Conservation (phyloP, 2,329 filamentous ascomycete genomes). For the Aspergillus nomiae region DNA sequence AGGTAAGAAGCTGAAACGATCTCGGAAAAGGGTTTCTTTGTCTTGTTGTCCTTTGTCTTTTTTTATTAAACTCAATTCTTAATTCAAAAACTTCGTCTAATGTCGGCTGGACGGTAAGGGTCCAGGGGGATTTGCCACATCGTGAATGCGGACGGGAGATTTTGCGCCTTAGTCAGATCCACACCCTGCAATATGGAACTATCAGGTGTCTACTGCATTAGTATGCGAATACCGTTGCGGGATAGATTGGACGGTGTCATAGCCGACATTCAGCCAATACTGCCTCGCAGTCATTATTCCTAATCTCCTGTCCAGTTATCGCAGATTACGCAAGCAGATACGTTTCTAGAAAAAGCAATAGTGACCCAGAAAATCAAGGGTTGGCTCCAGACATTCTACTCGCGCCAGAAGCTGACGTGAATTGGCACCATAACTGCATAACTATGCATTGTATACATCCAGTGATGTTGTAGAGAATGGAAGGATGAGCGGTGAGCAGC, state of each 20-base stretch:
- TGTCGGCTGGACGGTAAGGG: background rate
- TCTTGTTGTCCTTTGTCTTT: background rate
- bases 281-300: background rate
- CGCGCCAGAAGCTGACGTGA: background rate
- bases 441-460: conserved; percentile 1
- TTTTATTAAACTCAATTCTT: background rate
- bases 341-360: background rate
- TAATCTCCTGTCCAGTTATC: background rate
- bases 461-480: background rate
- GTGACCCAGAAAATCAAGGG: background rate
- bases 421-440: background rate
- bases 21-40: background rate
- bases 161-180: conserved; percentile 12
- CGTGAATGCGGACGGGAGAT: conserved; percentile 6
- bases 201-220: conserved; percentile 8
- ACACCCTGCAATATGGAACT: conserved; percentile 11
- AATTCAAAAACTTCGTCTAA: background rate
- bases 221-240: background rate
- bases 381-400: background rate
- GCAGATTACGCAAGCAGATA: background rate
- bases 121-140: conserved; percentile 14
- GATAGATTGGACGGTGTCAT: background rate
- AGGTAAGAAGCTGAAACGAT: background rate
- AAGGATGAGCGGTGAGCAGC: conserved; percentile 12
- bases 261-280: background rate